Percentiles rank a stretch among this genome's conserved stretches.
phyloP scores from a whole-genome alignment of 805 yeast genomes.

The Sugiyamaella qingdaonensis region DNA sequence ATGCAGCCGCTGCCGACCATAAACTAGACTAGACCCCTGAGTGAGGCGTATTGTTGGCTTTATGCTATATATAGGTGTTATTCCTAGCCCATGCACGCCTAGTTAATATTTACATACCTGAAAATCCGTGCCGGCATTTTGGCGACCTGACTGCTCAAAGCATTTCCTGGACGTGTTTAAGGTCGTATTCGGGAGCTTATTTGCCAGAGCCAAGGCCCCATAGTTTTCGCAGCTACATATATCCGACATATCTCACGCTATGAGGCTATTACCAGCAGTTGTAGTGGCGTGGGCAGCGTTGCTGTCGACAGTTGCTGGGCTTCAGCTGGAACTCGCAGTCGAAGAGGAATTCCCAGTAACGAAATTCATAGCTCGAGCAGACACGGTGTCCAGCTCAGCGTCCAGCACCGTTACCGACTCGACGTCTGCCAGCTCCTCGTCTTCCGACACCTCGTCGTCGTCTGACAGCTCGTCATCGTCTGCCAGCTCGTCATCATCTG shows the following conservation, averaged over 20 bases:
- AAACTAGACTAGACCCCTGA: neutral
- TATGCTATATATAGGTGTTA: neutral
- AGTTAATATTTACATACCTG: conserved; percentile 2
- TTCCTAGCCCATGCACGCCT: conserved; percentile 1
- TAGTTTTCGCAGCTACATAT: too few relatives aligned
- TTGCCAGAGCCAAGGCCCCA: too few relatives aligned
- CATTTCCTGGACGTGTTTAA: too few relatives aligned
- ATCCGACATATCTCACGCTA: neutral
- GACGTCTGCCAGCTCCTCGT: neutral
- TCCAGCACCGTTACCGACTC: neutral
- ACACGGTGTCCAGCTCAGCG: conserved; percentile 7
- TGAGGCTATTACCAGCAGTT: neutral
- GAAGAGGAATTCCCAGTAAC: neutral
- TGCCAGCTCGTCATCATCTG: neutral
- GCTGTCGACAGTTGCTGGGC: neutral
- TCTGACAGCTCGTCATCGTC: conserved; percentile 8
- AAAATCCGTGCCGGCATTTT: neutral
- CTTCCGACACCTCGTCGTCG: conserved; percentile 14
- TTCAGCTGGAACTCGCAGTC: too few relatives aligned
- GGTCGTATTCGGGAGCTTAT: too few relatives aligned
- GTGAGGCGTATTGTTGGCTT: conserved; percentile 1
- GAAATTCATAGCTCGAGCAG: neutral
- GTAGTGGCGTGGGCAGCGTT: neutral
- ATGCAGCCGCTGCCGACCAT: too few relatives aligned
- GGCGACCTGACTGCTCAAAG: neutral